Base-by-base conservation (phyloP, 768 basidiomycete species). In the Suillus subaureus region DNA sequence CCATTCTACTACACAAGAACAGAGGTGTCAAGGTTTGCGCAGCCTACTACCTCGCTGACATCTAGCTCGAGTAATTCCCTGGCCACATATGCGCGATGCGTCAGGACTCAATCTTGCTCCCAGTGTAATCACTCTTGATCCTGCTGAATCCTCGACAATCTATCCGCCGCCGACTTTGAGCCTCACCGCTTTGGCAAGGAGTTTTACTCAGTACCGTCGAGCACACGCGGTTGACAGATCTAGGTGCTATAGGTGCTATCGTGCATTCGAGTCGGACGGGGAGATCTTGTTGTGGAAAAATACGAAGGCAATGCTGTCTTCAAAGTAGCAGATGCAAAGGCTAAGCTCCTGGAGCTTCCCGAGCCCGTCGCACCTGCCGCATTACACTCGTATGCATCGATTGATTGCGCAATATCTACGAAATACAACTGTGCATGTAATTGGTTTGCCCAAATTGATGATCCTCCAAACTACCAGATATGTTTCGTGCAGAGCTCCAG, bases 11-110 rank as follows among this genome's bases (percentile, higher is more conserved):
- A 37, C 96, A 98, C 83, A 97, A 94, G 77, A 96, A 99, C 77
- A 85, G 91, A 51, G 96, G 96, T 31, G 95, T 99, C 69, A 98
- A 97, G 77, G 96, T 96, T 0, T 96, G 92, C 71, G 87, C 92
- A 4, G 95, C 95, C 0, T 96, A 94, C 77, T 98, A 95, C 78
- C 84, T 99, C 47, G 96, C 95, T 1, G 96, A 99, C 76, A 83
- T 99, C 39, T 40, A 42, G 40, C 9, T 39, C 39, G 39, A 39
- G 39, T 39, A 39, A 13, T 13, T 39, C 12, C 39, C 39, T 39
- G 15, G 35, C 35, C 9, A 3, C 31, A 35, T 35, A 11, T 35
- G 1, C 35, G 9, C 8, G 35, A 35, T 35, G 35, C 6, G 40
- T 16, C 40, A 42, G 16, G 40, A 42, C 40, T 16, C 16, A 6